Percentiles rank a stretch among this genome's conserved stretches.
Evolutionary conservation across 129 eudicot species (phyloP).

Genomic region (Dittrichia graveolens): DNA sequence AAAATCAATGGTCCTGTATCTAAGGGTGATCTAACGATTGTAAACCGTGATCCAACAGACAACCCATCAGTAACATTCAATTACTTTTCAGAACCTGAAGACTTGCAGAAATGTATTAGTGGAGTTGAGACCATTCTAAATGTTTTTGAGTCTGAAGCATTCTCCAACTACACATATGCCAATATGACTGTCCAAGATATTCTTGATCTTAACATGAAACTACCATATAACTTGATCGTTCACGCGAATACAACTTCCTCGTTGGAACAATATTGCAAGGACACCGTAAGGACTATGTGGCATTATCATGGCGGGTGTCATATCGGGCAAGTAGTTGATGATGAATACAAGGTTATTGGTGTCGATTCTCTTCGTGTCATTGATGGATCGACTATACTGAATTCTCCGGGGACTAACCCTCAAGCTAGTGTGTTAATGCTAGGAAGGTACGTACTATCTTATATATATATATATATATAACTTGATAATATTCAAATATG

Average conservation of each 20-base stretch:
- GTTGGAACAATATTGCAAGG: conserved; percentile 68
- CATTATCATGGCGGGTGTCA: conserved; percentile 93
- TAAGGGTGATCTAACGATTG: conserved; percentile 55
- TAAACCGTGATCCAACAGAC: conserved; percentile 36
- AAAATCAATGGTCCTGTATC: conserved; percentile 72
- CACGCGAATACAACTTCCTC: conserved; percentile 48
- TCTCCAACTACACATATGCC: conserved; percentile 36
- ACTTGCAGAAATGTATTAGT: conserved; percentile 63
- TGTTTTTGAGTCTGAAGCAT: conserved; percentile 48
- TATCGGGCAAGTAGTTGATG: conserved; percentile 67
- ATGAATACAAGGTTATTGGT: conserved; percentile 73
- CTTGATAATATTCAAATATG: too few species aligned
- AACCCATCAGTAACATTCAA: conserved; percentile 73
- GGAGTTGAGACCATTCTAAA: conserved; percentile 53
- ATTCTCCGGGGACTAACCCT: conserved; percentile 89
- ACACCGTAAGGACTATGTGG: conserved; percentile 71
- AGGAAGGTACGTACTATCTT: conserved; percentile 88
- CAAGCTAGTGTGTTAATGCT: conserved; percentile 96
- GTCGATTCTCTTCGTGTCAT: conserved; percentile 65
- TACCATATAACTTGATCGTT: conserved; percentile 55
- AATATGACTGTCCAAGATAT: conserved; percentile 38
- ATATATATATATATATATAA: too few species aligned
- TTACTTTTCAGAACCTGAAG: conserved; percentile 61
- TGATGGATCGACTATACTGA: conserved; percentile 74
- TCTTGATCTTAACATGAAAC: conserved; percentile 56